Evolutionary conservation across 805 yeast genomes (phyloP).

Genomic region (Hagleromyces aurorensis): DNA sequence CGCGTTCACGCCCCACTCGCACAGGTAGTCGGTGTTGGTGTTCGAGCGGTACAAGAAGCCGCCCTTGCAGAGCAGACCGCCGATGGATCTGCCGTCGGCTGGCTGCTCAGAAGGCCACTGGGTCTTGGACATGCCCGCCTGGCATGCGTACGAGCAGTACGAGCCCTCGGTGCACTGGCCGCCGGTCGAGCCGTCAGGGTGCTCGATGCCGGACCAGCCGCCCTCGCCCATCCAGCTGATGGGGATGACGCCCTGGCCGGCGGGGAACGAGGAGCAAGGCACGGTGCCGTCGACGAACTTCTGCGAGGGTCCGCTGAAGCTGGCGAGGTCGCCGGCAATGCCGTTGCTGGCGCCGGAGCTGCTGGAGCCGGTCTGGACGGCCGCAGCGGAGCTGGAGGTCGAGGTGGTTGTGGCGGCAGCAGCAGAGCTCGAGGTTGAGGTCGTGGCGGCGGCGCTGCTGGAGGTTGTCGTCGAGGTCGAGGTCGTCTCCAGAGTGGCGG

Average conservation of each 20-base stretch:
- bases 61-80: constrained; percentile 80
- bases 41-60: constrained; percentile 84
- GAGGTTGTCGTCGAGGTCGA: constrained; percentile 25
- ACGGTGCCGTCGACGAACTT: constrained; percentile 64
- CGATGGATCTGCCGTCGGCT: constrained; percentile 79
- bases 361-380: constrained; percentile 31
- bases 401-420: constrained; percentile 28
- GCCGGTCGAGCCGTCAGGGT: constrained; percentile 45
- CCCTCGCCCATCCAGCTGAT: constrained; percentile 47
- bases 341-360: constrained; percentile 31
- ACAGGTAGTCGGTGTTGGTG: constrained; percentile 55
- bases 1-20: constrained; percentile 76
- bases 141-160: constrained; percentile 97
- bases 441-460: constrained; percentile 20
- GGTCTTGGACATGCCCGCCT: constrained; percentile 97
- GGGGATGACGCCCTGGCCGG: constrained; percentile 65
- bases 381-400: constrained; percentile 26
- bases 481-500: constrained; percentile 18
- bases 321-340: constrained; percentile 48
- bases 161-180: constrained; percentile 74
- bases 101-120: constrained; percentile 95
- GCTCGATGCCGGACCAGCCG: constrained; percentile 40
- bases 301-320: constrained; percentile 48
- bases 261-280: constrained; percentile 61
- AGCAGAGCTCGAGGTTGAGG: constrained; percentile 19